Base-by-base conservation (phyloP, 2,329 filamentous ascomycete species). In the Xylaria sp. region DNA sequence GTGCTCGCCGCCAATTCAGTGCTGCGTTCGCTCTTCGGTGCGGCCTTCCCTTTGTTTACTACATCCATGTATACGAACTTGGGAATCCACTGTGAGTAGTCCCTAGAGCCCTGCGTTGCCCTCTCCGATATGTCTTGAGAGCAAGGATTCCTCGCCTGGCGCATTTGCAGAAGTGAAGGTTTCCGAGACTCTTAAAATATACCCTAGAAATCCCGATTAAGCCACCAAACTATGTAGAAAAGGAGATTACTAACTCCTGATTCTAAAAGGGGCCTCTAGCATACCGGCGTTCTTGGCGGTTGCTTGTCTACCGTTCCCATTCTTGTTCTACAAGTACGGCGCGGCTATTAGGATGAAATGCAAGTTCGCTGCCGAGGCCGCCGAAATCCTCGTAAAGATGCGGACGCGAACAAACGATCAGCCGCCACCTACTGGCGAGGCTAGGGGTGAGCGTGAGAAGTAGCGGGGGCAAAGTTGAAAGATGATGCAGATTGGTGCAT, bases 311-410 rank as follows among this genome's bases (percentile, higher is more conserved):
- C 88, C 90, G 0, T 87, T 90, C 65, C 89, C 90, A 0, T 88
- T 89, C 70, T 69, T 93, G 16, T 90, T 93, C 71, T 90, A 89
- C 74, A 85, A 81, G 63, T 91, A 90, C 68, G 89, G 89, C 38
- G 74, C 71, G 6, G 19, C 59, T 22, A 88, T 92, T 63, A 80
- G 89, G 19, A 74, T 79, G 68, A 82, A 78, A 66, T 91, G 88
- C 78, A 86, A 87, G 74, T 92, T 82, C 66, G 84, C 88, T 5
- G 80, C 83, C 8, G 81, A 90, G 70, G 83, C 88, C 6, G 85
- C 86, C 24, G 77, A 76, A 9, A 82, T 88, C 18, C 46, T 61
- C 1, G 41, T 21, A 17, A 26, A 39, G 26, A 59, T 61, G 56
- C 55, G 58, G 34, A 45, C 58, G 18, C 48, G 37, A 17, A 47